phyloP scores from a whole-genome alignment of 2,329 filamentous ascomycete genomes.

The Fusarium sp. region DNA sequence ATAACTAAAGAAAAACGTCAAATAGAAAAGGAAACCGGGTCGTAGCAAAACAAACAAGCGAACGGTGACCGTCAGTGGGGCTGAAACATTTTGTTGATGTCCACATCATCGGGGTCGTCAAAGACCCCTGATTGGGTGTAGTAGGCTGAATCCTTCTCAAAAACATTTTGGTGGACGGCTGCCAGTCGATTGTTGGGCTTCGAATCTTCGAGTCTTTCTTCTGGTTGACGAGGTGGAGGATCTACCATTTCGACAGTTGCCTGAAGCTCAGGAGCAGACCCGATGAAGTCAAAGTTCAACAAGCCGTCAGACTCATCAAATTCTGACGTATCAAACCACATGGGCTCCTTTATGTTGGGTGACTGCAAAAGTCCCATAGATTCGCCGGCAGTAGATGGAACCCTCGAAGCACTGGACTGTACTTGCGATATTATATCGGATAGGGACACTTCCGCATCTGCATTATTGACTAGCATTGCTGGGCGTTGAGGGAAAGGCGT shows the following conservation, averaged over 20 bases:
- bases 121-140: not conserved
- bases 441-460: not conserved
- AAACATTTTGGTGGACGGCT: not conserved
- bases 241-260: not conserved
- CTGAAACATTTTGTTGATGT: constrained; percentile 4
- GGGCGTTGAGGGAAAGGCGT: not conserved
- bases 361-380: constrained; percentile 10
- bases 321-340: not conserved
- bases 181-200: constrained; percentile 1
- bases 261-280: constrained; percentile 17
- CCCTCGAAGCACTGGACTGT: constrained; percentile 25
- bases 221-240: constrained; percentile 4
- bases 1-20: not conserved
- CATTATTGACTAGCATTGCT: not conserved
- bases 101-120: constrained; percentile 3
- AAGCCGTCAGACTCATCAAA: not conserved
- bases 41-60: not conserved
- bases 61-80: not conserved
- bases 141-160: constrained; percentile 29
- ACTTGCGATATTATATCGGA: constrained; percentile 1
- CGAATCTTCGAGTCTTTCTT: not conserved
- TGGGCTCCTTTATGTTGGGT: constrained; percentile 4
- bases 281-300: constrained; percentile 12
- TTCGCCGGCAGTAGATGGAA: constrained; percentile 27
- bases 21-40: not conserved